A percentile compares a stretch with the other conserved stretches of the same genome.
Conservation (phyloP, 1,284 basidiomycete genomes). For the Papiliotrema laurentii region DNA sequence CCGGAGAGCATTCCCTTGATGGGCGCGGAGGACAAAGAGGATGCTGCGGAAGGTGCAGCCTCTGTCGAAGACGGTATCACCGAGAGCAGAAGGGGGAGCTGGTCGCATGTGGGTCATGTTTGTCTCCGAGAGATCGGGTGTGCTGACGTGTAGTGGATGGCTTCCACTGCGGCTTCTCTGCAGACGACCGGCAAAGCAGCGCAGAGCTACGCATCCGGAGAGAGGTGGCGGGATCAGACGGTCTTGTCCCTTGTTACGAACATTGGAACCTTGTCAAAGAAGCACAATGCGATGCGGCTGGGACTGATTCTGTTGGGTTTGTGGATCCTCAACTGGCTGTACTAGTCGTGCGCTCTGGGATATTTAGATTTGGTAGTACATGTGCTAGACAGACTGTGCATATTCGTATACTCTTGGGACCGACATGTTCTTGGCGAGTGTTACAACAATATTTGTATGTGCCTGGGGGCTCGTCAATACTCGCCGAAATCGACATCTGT, state of each 20-base stretch:
- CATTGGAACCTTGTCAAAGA: conserved; percentile 29
- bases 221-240: conserved; percentile 30
- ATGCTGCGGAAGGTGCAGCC: no score
- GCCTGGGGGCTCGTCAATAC: conserved; percentile 58
- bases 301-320: conserved; percentile 39
- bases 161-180: conserved; percentile 18
- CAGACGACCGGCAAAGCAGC: conserved; percentile 11
- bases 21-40: conserved; percentile 30
- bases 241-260: conserved; percentile 24
- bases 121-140: neutral
- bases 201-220: conserved; percentile 21
- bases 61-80: no score
- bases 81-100: conserved; percentile 15
- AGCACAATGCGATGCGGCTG: conserved; percentile 40
- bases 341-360: conserved; percentile 17
- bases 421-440: no score
- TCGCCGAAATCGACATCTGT: conserved; percentile 68
- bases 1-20: conserved; percentile 45
- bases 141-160: conserved; percentile 24
- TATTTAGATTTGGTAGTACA: no score
- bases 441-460: neutral
- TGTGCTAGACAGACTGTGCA: no score
- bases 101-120: conserved; percentile 20
- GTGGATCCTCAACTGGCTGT: conserved; percentile 47
- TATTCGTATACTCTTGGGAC: no score